Conservation (phyloP, 352 stramenopile species). For the Globisporangium megalacanthum region DNA sequence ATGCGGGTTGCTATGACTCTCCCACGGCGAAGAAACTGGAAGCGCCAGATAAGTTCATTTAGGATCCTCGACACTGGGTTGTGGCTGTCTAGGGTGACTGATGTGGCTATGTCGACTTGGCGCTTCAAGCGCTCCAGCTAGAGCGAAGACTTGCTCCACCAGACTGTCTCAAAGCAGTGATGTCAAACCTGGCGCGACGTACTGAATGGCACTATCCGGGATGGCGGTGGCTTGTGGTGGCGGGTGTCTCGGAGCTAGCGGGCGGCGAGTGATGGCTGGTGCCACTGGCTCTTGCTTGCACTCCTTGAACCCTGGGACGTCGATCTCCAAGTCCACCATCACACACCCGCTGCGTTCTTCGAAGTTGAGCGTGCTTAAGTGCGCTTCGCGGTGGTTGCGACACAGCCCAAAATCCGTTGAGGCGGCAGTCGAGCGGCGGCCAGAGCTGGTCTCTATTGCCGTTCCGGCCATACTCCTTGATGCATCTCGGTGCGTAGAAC, state of each 20-base stretch:
- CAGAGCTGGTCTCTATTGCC: conserved; percentile 27
- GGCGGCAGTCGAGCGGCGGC: conserved; percentile 41
- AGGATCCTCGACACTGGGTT: conserved; percentile 37
- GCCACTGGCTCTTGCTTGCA: conserved; percentile 33
- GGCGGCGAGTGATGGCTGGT: conserved; percentile 22
- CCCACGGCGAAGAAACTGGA: conserved; percentile 53
- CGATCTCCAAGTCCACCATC: conserved; percentile 54
- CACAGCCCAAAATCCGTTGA: conserved; percentile 66
- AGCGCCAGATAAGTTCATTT: conserved; percentile 49
- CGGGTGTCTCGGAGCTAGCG: conserved; percentile 44
- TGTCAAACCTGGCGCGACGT: neutral
- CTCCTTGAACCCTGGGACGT: conserved; percentile 55
- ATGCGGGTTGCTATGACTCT: conserved; percentile 49
- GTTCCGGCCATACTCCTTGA: conserved; percentile 45
- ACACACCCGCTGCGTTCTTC: conserved; percentile 35
- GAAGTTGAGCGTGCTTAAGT: conserved; percentile 45
- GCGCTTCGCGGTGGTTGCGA: conserved; percentile 60
- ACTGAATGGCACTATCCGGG: neutral
- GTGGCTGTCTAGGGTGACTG: conserved; percentile 20
- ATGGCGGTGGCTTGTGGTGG: conserved; percentile 11
- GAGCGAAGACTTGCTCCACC: neutral
- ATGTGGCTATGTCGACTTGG: neutral
- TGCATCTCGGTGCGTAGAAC: conserved; percentile 52
- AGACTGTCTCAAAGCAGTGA: neutral
- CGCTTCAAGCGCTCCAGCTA: neutral